Base-by-base conservation (phyloP, 1,139 yeast species). In the Debaryomyces coudertii region DNA sequence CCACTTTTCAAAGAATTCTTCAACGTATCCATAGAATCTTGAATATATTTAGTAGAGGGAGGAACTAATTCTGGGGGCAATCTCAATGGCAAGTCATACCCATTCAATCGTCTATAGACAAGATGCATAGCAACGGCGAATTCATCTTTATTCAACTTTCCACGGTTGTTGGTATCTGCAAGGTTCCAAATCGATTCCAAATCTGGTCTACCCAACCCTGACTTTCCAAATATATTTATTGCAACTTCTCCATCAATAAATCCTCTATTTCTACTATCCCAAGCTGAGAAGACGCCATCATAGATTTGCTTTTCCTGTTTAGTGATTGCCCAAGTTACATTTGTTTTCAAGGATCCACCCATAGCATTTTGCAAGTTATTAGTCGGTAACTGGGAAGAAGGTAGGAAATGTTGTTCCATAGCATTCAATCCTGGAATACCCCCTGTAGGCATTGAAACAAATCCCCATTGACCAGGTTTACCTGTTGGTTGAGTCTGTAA, bases 181-280 rank as follows among this genome's bases (percentile, higher is more conserved):
- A 87, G 71, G 45, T 87, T 90, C 99, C 99, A 93, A 52, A 93
- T 89, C 31, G 84, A 76, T 63, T 92, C 98, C 51, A 93, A 76
- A 56, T 92, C 97, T 7, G 83, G 79, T 65, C 97, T 82, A 47
- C 84, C 77, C 53, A 93, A 79, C 1, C 98, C 98, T 23, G 96
- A 87, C 66, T 93, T 93, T 41, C 95, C 85, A 66, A 93, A 90
- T 31, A 93, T 85, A 50, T 82, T 82, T 45, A 93, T 90, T 1
- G 97, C 97, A 14, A 85, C 83, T 35, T 82, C 83, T 11, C 98
- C 96, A 47, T 83, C 85, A 46, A 93, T 76, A 51, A 70, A 78
- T 0, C 99, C 98, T 43, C 71, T 75, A 41, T 77, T 77, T 27
- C 74, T 62, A 15, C 81, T 73, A 63, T 92, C 97, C 90, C 96